Evolutionary conservation across 257 asterid genomes (phyloP), one percentile per base, ranked within the genome.

Genomic region (Handroanthus guayacan): DNA sequence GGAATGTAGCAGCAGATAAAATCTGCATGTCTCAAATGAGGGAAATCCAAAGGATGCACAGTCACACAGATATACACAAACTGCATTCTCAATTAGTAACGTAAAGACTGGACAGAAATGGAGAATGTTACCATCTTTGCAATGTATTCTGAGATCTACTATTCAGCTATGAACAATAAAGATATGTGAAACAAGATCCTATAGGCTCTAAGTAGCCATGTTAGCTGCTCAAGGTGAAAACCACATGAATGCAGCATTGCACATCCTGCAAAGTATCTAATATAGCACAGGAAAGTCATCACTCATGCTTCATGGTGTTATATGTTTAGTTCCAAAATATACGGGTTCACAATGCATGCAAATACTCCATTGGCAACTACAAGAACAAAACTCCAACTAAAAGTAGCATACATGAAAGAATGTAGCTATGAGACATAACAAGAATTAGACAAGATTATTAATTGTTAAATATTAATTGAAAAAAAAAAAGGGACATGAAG

Each of bases 221-320:
- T 54, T n/a, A 10, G 54, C 60, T 64, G 52, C 20, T 71, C 39
- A 18, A 71, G 31, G 65, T 43, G 14, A 45, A 77, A 52, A 67
- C 63, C 47, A 73, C 31, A 63, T 9, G n/a, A 56, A 16, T 6
- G 11, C 54, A 37, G 60, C 47, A 13, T 20, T 17, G 14, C 39
- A 70, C 3, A 25, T 47, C 66, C 25, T 64, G 60, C 4, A 10
- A 69, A 66, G 61, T 51, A 36, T 14, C 66, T 34, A 41, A 52
- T 45, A 65, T 38, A n/a, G 45, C 62, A 74, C 17, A 45, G 60
- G 10, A 16, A 20, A 44, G 36, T n/a, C 9, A 14, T 7, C 4
- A 14, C 45, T 43, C 34, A 39, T 38, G 55, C 16, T 43, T 67
- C 34, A 17, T n/a, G 37, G 18, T 17, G 67, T 54, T 76, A 73